Percentiles rank a stretch among this genome's conserved stretches.
These are phyloP conservation scores for Yamadazyma dendronema DNA, from an alignment of 1,139 yeast species.

Conservation along the genomic window DNA sequence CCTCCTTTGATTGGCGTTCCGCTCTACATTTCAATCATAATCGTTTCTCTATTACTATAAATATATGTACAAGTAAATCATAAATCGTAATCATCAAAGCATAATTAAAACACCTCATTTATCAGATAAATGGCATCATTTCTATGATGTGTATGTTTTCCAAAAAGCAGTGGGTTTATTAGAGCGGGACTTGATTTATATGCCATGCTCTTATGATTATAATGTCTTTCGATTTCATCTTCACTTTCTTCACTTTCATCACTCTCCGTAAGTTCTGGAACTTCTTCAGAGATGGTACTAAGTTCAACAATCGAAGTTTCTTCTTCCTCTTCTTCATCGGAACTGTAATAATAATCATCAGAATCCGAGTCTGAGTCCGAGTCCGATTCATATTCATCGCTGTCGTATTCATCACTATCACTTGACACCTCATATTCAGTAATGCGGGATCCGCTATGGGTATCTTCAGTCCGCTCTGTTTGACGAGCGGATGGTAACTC, in stretches of 20 bases:
- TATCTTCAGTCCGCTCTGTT: neutral
- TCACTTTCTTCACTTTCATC: conserved; percentile 13
- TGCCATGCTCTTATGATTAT: neutral
- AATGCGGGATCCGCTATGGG: conserved; percentile 21
- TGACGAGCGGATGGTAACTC: conserved; percentile 1
- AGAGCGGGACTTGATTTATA: conserved; percentile 2
- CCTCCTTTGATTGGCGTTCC: neutral
- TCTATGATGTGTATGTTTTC: conserved; percentile 20
- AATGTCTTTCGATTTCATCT: conserved; percentile 6
- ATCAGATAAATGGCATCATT: conserved; percentile 23
- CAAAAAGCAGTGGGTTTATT: conserved; percentile 1
- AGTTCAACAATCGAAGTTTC: conserved; percentile 7
- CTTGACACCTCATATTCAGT: conserved; percentile 36
- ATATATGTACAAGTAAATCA: conserved; percentile 5
- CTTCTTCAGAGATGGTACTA: conserved; percentile 12
- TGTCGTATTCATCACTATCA: conserved; percentile 20
- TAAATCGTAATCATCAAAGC: conserved; percentile 3
- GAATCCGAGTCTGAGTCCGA: conserved; percentile 20
- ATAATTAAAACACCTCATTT: conserved; percentile 20
- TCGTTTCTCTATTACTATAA: neutral
- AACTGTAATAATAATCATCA: conserved; percentile 32
- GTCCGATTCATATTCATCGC: no score
- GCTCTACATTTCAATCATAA: neutral
- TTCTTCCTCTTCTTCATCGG: conserved; percentile 23
- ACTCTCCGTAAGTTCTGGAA: conserved; percentile 31